Base-by-base conservation (phyloP, 2,329 filamentous ascomycete genomes). In the Aspergillaceae sp. region DNA sequence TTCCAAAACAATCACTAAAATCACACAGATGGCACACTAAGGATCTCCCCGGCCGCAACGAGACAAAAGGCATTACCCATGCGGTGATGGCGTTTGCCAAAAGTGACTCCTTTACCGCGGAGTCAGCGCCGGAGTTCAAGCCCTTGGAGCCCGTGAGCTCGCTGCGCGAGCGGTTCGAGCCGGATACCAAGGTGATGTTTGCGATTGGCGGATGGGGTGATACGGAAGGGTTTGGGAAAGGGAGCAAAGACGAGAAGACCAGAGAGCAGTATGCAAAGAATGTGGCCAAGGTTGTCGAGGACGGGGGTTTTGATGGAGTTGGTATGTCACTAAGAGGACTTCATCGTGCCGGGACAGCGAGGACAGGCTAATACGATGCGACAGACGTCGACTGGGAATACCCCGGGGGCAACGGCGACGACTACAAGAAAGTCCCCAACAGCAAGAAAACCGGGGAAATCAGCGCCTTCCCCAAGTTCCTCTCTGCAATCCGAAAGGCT, bases 201-300 rank as follows among this genome's bases (percentile, higher is more conserved):
- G 83, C 85, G 19, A 79, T 89, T 51, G 85, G 85, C 7, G 85
- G 84, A 44, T 89, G 85, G 84, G 84, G 83, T 0, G 82, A 87
- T 49, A 81, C 76, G 0, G 61, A 64, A 5, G 84, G 83, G 0
- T 88, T 86, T 56, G 74, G 76, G 0, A 62, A 37, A 1, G 83
- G 76, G 0, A 78, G 80, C 1, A 72, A 69, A 43, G 72, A 73
- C 3, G 70, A 75, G 1, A 54, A 63, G 6, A 75, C 73, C 1
- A 76, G 82, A 10, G 68, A 72, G 49, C 67, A 65, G 5, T 89
- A 84, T 66, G 81, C 83, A 1, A 69, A 70, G 40, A 85, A 86
- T 53, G 74, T 87, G 1, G 77, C 75, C 5, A 67, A 68, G 29
- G 83, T 87, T 78, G 70, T 88, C 1, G 65, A 75, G 3, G 66